Evolutionary conservation across 2,329 filamentous ascomycete species (phyloP).

Genomic region (Clonostachys rhizophaga): DNA sequence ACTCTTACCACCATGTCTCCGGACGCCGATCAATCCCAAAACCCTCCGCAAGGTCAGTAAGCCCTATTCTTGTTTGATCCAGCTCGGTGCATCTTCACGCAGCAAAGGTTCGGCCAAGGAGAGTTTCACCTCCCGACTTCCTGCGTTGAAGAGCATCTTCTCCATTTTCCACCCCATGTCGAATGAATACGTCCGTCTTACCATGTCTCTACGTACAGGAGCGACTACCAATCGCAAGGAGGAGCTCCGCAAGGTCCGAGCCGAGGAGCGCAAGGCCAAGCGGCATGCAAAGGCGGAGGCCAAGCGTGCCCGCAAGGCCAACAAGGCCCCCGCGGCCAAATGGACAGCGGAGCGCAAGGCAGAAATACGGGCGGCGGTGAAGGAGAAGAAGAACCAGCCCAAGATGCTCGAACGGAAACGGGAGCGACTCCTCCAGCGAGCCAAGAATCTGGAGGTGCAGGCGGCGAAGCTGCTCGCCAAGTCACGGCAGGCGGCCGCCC

Average conservation of each 20-base stretch:
- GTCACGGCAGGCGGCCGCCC: conserved; percentile 23
- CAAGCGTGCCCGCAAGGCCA: conserved; percentile 29
- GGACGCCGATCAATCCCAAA: too few relatives aligned
- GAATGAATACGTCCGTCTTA: not conserved
- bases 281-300: conserved; percentile 25
- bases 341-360: conserved; percentile 1
- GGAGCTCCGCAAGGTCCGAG: conserved; percentile 7
- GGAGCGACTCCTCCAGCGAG: conserved; percentile 26
- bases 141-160: not conserved
- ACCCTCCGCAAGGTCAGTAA: too few relatives aligned
- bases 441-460: conserved; percentile 32
- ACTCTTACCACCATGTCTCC: too few relatives aligned
- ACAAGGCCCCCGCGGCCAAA: conserved; percentile 12
- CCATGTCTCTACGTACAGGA: not conserved
- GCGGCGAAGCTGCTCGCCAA: conserved; percentile 31
- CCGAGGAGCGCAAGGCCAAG: conserved; percentile 26
- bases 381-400: conserved; percentile 14
- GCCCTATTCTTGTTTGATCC: too few relatives aligned
- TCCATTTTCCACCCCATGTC: not conserved
- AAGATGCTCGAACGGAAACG: conserved; percentile 30
- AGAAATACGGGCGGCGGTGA: conserved; percentile 10
- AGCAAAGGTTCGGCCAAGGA: too few relatives aligned
- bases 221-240: not conserved
- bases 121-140: not conserved
- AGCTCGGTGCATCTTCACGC: too few relatives aligned